Evolutionary conservation across 441 rosid species (phyloP), one percentile per base, ranked within the genome.

Genomic region (Pelargonium myrrhifolium): DNA sequence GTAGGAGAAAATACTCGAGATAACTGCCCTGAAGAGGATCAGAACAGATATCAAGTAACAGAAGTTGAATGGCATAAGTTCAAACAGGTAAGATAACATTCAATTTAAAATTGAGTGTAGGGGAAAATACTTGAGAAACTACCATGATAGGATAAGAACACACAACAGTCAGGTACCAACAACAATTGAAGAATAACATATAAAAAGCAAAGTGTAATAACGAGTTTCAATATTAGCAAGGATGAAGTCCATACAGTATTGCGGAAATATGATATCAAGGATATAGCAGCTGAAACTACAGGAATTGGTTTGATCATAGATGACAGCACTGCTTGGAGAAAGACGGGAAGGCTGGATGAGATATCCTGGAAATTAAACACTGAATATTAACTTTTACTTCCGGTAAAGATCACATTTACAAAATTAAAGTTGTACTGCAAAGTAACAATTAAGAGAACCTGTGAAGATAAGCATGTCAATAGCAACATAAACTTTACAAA

Each of bases 291-390:
- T 65, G 88, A 81, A 81, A 81, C 84, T 77, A 89, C 88, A 75
- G 97, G 84, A 79, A 84, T 73, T 64, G 88, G 88, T 81, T 89
- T 88, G 58, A 83, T 77, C 67, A 87, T 81, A 64, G 92, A 77
- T 73, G 96, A 93, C 74, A 90, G 80, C 78, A 89, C 72, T 55
- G 88, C 89, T 79, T 87, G 97, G 80, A 85, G 89, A 78, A 89
- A 86, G 74, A 87, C 62, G 6, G 92, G 75, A 75, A 87, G 79
- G 77, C 80, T 79, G 62, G 83, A 74, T 56, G 84, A 74, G 47
- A 78, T 61, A 68, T 81, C 93, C 99, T 91, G 95, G 56, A 89
- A 73, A 64, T 65, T 55, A 55, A 65, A 69, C 39, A 76, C 28
- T 67, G 49, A 72, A 58, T 40, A 71, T 72, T 61, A 75, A 68